Evolutionary conservation across 495 filamentous ascomycete species (phyloP).

Genomic region (Pyronema omphalodes): DNA sequence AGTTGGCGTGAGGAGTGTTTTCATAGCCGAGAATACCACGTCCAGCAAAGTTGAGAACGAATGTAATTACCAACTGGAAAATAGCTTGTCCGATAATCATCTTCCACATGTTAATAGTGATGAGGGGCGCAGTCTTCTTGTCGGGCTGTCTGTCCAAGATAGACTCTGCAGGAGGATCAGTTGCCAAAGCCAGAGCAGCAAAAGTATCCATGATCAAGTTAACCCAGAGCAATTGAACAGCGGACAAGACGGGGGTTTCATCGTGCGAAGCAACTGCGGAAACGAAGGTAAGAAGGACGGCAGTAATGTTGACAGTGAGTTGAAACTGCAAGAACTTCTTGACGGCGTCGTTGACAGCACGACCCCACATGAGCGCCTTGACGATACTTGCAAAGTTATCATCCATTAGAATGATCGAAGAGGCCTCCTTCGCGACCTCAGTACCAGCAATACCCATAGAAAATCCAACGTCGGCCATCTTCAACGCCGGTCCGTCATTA

Average conservation of each 20-base stretch:
- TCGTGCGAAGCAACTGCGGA: slow-evolving; percentile 49
- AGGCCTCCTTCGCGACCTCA: slow-evolving; percentile 83
- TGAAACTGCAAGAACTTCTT: slow-evolving; percentile 87
- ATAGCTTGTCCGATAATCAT: slow-evolving; percentile 80
- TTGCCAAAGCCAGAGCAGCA: slow-evolving; percentile 78
- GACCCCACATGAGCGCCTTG: slow-evolving; percentile 73
- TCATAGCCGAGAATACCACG: slow-evolving; percentile 40
- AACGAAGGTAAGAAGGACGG: slow-evolving; percentile 66
- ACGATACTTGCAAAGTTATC: slow-evolving; percentile 86
- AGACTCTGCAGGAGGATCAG: slow-evolving; percentile 53
- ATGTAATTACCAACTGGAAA: slow-evolving; percentile 62
- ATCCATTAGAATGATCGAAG: slow-evolving; percentile 86
- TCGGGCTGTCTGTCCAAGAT: slow-evolving; percentile 61
- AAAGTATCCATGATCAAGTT: slow-evolving; percentile 95
- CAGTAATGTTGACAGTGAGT: slow-evolving; percentile 80
- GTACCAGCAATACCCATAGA: slow-evolving; percentile 85
- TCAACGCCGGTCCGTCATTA: slow-evolving; percentile 77
- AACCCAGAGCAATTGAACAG: slow-evolving; percentile 79
- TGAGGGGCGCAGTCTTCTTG: slow-evolving; percentile 55
- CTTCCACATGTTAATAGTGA: slow-evolving; percentile 77
- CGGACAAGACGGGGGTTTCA: slow-evolving; percentile 57
- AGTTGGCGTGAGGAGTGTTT: slow-evolving; percentile 13
- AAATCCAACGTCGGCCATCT: slow-evolving; percentile 76
- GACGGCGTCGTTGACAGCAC: slow-evolving; percentile 74
- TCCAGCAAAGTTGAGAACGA: slow-evolving; percentile 62